These are phyloP conservation scores for Capsicum pubescens DNA, from an alignment of 257 asterid species.

Conservation along the genomic window DNA sequence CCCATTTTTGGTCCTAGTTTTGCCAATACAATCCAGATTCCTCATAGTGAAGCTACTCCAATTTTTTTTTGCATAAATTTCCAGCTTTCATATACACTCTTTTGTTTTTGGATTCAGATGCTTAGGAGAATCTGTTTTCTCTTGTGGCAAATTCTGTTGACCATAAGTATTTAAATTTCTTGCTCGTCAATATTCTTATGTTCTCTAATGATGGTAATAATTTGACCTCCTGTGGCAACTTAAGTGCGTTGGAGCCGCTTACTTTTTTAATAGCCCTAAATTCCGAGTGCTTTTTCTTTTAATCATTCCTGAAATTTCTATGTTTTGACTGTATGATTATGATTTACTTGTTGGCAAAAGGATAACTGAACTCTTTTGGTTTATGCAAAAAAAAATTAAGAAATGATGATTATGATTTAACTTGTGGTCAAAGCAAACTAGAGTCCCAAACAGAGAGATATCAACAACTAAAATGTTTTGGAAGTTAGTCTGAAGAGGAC, in stretches of 20 bases:
- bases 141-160: not conserved
- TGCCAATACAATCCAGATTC: not conserved
- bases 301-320: not conserved
- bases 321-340: not conserved
- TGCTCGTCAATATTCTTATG: not conserved
- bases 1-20: slow-evolving; percentile 8
- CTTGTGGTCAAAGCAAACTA: not conserved
- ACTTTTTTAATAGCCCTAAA: not conserved
- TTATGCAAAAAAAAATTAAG: not conserved
- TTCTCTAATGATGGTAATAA: not conserved
- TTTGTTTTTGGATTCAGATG: slow-evolving; percentile 1
- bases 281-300: not conserved
- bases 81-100: not conserved
- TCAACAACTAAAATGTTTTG: not conserved
- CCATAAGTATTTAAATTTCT: not conserved
- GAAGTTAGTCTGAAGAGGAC: not conserved
- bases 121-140: not conserved
- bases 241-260: not conserved
- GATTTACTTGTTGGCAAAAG: slow-evolving; percentile 10
- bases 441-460: not conserved
- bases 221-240: not conserved
- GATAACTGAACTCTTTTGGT: slow-evolving; percentile 15
- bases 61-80: not conserved
- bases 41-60: slow-evolving; percentile 11
- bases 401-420: not conserved